phyloP scores from a whole-genome alignment of 148 eudicot genomes.

The Fagopyrum tataricum region DNA sequence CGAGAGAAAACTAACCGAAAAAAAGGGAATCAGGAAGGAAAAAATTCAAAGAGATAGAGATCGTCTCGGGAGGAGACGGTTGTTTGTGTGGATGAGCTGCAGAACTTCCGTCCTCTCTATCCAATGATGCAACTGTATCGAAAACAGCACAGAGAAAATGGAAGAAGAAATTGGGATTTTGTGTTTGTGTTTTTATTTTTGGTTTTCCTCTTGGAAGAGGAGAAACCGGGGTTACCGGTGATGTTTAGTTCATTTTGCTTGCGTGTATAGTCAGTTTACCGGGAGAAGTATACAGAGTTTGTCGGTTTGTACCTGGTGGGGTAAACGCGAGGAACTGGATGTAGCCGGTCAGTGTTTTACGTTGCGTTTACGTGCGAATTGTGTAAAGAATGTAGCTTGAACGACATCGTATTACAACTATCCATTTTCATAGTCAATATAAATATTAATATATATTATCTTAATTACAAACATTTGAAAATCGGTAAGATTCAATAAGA shows the following conservation, averaged over 20 bases:
- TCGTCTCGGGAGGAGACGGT: neutral
- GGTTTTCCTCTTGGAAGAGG: neutral
- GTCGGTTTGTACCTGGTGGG: neutral
- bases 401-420: neutral
- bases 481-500: neutral
- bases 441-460: neutral
- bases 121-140: conserved; percentile 14
- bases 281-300: neutral
- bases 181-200: neutral
- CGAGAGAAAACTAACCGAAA: neutral
- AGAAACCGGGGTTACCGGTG: conserved; percentile 11
- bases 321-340: conserved; percentile 4
- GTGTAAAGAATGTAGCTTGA: neutral
- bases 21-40: neutral
- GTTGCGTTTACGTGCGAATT: conserved; percentile 4
- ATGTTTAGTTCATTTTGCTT: neutral
- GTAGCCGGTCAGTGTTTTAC: neutral
- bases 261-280: neutral
- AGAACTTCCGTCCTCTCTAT: conserved; percentile 6
- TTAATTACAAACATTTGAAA: neutral
- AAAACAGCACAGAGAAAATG: conserved; percentile 1
- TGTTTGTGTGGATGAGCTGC: neutral
- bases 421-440: neutral
- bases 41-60: conserved; percentile 5
- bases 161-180: conserved; percentile 9